Base-by-base conservation (phyloP, 179 eudicot species). In the Gypsophila paniculata region DNA sequence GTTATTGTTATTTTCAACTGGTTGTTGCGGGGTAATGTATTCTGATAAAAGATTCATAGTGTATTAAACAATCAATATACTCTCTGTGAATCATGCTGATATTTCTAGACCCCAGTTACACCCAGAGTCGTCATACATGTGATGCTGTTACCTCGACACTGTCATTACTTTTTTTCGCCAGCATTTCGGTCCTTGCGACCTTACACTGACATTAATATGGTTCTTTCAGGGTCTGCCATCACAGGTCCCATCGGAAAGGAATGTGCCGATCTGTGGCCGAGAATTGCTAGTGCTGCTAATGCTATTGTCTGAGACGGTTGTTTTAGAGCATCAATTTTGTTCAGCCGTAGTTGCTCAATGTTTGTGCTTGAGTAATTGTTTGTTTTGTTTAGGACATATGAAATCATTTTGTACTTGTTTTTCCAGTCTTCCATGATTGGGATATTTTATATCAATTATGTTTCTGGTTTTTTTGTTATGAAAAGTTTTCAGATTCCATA, bases 271-370 rank as follows among this genome's bases (percentile, higher is more conserved):
- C 39, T 82, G 15, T 82, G 85, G 85, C 85, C 85, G 13, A 82
- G 85, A 68, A 82, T 82, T 49, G 85, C 85, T 2, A 82, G 85
- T 65, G 85, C 85, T 69, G 85, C 85, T 17, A 82, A 82, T 73
- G 82, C 85, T 17, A 82, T 82, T 61, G 85, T 82, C 39, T 82
- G 68, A 75, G 70, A 42, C 26, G 44, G n/a, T 1, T 13, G 15
- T n/a, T 15, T 17, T 69, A 21, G 71, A 29, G 55, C 11, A 8
- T 67, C 58, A 67, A 25, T 69, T 69, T 61, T 69, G 29, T 48
- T 25, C 26, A 14, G 8, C 22, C 51, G 17, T 55, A 65, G 49
- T 14, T 29, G 17, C 17, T 38, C 13, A 32, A 15, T 70, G 21
- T 38, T 18, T 36, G 62, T 63, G 26, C 39, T 36, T 25, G 11